A percentile compares a stretch with the other conserved stretches of the same genome.
Evolutionary conservation across 1,284 basidiomycete species (phyloP).

Genomic region (Trametes pubescens): DNA sequence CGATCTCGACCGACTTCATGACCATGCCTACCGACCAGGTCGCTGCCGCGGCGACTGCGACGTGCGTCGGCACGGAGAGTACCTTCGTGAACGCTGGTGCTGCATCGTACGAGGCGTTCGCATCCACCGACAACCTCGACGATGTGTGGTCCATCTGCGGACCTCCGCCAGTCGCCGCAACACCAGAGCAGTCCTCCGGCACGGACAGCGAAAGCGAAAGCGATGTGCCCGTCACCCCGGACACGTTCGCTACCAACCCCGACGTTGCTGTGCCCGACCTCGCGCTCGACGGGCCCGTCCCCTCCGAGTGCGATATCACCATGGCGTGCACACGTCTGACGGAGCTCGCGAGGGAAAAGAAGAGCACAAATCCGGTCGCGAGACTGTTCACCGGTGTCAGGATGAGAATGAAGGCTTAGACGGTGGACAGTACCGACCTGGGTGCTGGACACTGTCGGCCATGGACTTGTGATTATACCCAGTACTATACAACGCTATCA

Average conservation of each 20-base stretch:
- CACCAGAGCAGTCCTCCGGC: conserved; percentile 9
- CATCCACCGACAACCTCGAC: conserved; percentile 18
- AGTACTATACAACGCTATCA: not conserved
- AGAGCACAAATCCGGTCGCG: conserved; percentile 21
- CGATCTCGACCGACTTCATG: conserved; percentile 23
- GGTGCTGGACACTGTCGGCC: conserved; percentile 26
- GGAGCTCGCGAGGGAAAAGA: conserved; percentile 26
- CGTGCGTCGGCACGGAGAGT: conserved; percentile 20
- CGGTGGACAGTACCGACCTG: conserved; percentile 2
- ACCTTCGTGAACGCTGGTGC: conserved; percentile 8
- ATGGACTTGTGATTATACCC: conserved; percentile 2
- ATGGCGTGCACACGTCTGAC: conserved; percentile 12
- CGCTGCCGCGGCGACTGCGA: conserved; percentile 20
- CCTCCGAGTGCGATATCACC: conserved; percentile 21
- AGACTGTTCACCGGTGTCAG: conserved; percentile 30
- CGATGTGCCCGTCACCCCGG: conserved; percentile 35
- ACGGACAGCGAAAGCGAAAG: conserved; percentile 23
- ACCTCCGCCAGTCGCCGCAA: conserved; percentile 14
- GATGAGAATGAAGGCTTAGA: conserved; percentile 22
- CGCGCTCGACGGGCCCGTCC: conserved; percentile 20
- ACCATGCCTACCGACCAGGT: conserved; percentile 13
- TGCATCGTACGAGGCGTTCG: conserved; percentile 3
- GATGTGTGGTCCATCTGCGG: conserved; percentile 19
- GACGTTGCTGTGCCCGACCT: conserved; percentile 25
- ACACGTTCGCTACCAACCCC: conserved; percentile 22